Base-by-base conservation (phyloP, 495 filamentous ascomycete species). In the Xylaria acuta region DNA sequence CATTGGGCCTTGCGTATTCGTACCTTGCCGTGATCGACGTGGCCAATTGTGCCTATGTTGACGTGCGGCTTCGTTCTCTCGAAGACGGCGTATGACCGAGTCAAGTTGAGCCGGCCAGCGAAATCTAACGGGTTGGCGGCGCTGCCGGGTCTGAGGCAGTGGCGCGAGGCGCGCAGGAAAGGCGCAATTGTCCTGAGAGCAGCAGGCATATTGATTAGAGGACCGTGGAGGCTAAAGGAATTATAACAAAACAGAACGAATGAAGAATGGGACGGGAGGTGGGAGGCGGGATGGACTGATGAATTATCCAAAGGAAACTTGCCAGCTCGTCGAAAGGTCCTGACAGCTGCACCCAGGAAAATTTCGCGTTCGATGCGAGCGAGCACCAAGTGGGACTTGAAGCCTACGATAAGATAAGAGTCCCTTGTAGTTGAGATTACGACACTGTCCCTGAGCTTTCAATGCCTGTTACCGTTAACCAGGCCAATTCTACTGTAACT, bases 11-110 rank as follows among this genome's bases (percentile, higher is more conserved):
- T 67, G 65, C 16, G 58, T 58, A 3, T 36, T 68, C 65, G 76
- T 83, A 97, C 95, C 92, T 99, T 99, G 86, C 96, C 96, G 84
- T 99, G 96, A 89, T 99, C 96, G 82, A 99, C 96, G 86, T 99
- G 96, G 74, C 96, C 96, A 85, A 99, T 99, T 75, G 96, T 99
- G 82, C 94, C 96, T 78, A 99, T 95, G 85, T 99, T 99, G 74
- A 98, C 94, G 80, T 99, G 96, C 65, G 97, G 96, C 87, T 98
- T 99, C 80, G 86, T 92, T 74, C 96, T 90, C 88, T 97, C 89
- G 81, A 92, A 99, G 75, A 89, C 91, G 2, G 77, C 94, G 78
- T 96, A 90, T 75, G 89, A 87, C 77, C 93, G 87, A 75, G 84
- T 86, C 81, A 89, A 84, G 84, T 91, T 90, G 79, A 89, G 86